These are phyloP conservation scores for Dictyophora rubrovolvata DNA, from an alignment of 768 basidiomycete species.

Conservation along the genomic window DNA sequence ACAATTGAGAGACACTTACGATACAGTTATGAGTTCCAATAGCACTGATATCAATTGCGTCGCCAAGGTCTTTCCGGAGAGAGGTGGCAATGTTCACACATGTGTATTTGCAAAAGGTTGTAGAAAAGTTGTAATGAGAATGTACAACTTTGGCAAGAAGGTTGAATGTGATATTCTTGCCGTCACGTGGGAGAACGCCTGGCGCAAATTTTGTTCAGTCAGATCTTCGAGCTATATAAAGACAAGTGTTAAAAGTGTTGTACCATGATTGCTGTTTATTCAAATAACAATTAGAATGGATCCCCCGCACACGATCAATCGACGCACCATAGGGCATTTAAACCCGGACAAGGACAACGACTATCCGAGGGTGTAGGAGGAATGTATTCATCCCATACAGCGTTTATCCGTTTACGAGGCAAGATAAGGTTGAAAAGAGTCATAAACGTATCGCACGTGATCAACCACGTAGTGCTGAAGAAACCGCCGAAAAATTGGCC, in stretches of 20 bases:
- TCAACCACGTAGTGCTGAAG: not conserved
- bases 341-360: constrained; percentile 59
- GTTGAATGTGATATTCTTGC: constrained; percentile 57
- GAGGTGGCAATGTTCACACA: constrained; percentile 49
- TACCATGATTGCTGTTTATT: constrained; percentile 4
- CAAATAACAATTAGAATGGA: not conserved
- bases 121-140: constrained; percentile 51
- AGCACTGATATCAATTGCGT: constrained; percentile 55
- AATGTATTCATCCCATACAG: constrained; percentile 53
- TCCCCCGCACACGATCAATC: constrained; percentile 4
- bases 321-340: constrained; percentile 65
- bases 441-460: constrained; percentile 44
- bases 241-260: not conserved
- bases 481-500: too few relatives aligned
- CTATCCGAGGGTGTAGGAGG: constrained; percentile 52
- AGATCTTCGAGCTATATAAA: not conserved
- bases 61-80: constrained; percentile 39
- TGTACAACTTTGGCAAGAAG: constrained; percentile 19
- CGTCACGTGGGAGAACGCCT: constrained; percentile 47
- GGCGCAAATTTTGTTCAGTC: not conserved
- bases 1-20: constrained; percentile 17
- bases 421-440: constrained; percentile 41
- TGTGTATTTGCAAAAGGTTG: constrained; percentile 58
- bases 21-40: constrained; percentile 68
- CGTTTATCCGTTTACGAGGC: constrained; percentile 40